These are phyloP conservation scores for Globisporangium echinulatum DNA, from an alignment of 352 stramenopile genomes.

Conservation along the genomic window DNA sequence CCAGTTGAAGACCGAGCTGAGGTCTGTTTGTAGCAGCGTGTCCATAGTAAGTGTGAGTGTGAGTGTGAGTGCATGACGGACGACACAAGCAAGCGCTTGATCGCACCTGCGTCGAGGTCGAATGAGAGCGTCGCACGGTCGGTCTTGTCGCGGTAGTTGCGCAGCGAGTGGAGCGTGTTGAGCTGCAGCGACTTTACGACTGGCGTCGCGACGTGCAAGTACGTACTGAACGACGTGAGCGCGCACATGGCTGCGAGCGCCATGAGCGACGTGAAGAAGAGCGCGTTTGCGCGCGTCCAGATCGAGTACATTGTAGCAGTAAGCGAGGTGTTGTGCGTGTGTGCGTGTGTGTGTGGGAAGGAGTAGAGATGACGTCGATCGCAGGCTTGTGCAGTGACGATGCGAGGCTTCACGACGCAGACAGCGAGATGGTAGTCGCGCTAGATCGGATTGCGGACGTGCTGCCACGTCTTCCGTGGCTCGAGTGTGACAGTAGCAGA, in stretches of 20 bases:
- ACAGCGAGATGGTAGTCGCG: background rate
- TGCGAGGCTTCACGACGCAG: no score
- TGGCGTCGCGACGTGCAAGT: slow-evolving; percentile 46
- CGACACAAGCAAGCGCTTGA: background rate
- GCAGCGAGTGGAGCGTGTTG: slow-evolving; percentile 69
- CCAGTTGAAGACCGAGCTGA: slow-evolving; percentile 88
- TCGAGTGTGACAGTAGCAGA: background rate
- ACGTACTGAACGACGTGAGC: slow-evolving; percentile 71
- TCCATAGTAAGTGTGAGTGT: no score
- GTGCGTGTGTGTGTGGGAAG: background rate
- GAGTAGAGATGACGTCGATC: background rate
- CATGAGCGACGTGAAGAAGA: slow-evolving; percentile 80
- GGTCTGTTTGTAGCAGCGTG: slow-evolving; percentile 21
- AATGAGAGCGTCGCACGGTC: slow-evolving; percentile 82
- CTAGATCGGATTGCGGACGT: no score
- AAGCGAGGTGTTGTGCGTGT: background rate
- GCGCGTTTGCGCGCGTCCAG: slow-evolving; percentile 78
- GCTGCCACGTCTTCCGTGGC: background rate
- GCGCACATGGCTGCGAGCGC: slow-evolving; percentile 65
- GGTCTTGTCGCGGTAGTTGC: slow-evolving; percentile 72
- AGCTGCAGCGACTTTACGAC: slow-evolving; percentile 58
- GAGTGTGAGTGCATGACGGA: no score
- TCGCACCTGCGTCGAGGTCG: slow-evolving; percentile 66
- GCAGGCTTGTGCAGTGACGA: no score
- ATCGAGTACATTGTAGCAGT: slow-evolving; percentile 71